phyloP scores from a whole-genome alignment of 768 basidiomycete genomes.

The Tephrocybe sp. region DNA sequence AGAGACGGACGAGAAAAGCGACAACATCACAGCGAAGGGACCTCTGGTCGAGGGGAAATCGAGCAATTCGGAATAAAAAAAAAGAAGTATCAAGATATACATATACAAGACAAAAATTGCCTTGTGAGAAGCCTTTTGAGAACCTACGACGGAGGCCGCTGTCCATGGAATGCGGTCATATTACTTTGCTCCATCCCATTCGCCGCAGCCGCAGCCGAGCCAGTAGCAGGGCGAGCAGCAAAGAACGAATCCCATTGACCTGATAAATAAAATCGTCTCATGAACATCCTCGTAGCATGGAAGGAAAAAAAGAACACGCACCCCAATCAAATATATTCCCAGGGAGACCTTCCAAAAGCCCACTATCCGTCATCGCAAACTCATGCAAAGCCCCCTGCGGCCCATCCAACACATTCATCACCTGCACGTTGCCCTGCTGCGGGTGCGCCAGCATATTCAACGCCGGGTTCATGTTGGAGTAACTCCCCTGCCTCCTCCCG shows the following conservation, averaged over 20 bases:
- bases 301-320: conserved; percentile 29
- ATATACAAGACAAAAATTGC: background rate
- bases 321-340: conserved; percentile 89
- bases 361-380: conserved; percentile 64
- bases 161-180: conserved; percentile 15
- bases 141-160: conserved; percentile 15
- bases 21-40: conserved; percentile 1
- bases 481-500: conserved; percentile 33
- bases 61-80: background rate
- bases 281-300: conserved; percentile 2
- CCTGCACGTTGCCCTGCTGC: conserved; percentile 59
- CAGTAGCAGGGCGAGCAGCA: conserved; percentile 45
- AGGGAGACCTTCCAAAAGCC: conserved; percentile 77
- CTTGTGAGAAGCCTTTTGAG: conserved; percentile 1
- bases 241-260: conserved; percentile 87
- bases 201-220: conserved; percentile 13
- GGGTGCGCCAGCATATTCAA: conserved; percentile 55
- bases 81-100: background rate
- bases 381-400: conserved; percentile 61
- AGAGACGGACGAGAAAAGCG: background rate
- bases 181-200: conserved; percentile 23
- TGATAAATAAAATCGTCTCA: conserved; percentile 24
- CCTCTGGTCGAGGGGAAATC: background rate
- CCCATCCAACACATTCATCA: conserved; percentile 74
- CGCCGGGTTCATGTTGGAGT: conserved; percentile 73